Evolutionary conservation across 2,329 filamentous ascomycete species (phyloP).

Genomic region (Pseudogymnoascus destructans): DNA sequence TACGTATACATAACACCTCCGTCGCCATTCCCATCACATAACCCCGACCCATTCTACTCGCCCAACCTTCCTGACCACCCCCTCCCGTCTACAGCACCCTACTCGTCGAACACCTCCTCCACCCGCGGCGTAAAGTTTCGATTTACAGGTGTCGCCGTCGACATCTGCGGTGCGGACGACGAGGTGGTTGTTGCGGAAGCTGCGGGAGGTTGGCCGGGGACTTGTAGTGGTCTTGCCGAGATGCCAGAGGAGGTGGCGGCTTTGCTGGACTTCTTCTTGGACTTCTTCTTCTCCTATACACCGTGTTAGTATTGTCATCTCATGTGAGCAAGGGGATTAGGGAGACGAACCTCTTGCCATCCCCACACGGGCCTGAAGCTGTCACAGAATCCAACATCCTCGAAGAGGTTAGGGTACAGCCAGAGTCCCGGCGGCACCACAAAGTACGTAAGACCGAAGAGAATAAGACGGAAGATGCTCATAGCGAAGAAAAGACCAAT

Average conservation of each 20-base stretch:
- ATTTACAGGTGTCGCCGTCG: constrained; percentile 26
- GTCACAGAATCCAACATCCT: constrained; percentile 97
- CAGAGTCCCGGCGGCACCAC: constrained; percentile 76
- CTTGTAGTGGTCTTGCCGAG: constrained; percentile 16
- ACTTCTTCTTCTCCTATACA: constrained; percentile 26
- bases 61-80: background rate
- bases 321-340: background rate
- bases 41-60: background rate
- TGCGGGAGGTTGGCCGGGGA: constrained; percentile 26
- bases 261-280: constrained; percentile 26
- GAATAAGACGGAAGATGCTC: constrained; percentile 90
- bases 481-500: constrained; percentile 92
- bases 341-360: constrained; percentile 74
- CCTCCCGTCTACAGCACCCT: background rate
- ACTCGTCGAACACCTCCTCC: constrained; percentile 30
- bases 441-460: constrained; percentile 91
- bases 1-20: background rate
- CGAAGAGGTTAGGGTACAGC: constrained; percentile 95
- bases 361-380: constrained; percentile 94
- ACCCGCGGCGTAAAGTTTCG: constrained; percentile 32
- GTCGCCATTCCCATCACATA: background rate
- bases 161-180: constrained; percentile 27
- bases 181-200: constrained; percentile 26
- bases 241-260: constrained; percentile 22
- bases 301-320: background rate